Conservation (phyloP, 2,329 filamentous ascomycete species). For the Claviceps sorghi region DNA sequence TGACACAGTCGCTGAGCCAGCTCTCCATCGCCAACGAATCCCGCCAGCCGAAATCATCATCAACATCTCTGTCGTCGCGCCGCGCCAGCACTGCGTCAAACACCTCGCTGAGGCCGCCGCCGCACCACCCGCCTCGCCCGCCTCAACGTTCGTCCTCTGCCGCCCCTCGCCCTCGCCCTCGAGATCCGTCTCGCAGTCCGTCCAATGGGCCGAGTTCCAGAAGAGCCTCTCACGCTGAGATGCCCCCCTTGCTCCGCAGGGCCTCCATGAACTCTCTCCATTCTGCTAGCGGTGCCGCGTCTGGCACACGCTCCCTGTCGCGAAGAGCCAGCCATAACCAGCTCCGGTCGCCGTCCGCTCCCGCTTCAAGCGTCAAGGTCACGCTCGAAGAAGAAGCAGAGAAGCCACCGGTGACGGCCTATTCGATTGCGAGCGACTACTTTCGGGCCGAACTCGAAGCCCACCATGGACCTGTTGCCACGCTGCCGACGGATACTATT, state of each 20-base stretch:
- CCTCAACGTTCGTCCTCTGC: conserved; percentile 24
- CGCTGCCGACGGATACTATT: conserved; percentile 44
- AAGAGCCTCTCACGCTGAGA: conserved; percentile 31
- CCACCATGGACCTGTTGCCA: conserved; percentile 36
- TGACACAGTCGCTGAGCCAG: conserved; percentile 28
- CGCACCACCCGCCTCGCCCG: conserved; percentile 3
- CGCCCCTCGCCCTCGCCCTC: conserved; percentile 22
- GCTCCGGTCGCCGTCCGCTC: conserved; percentile 23
- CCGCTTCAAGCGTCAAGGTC: conserved; percentile 12
- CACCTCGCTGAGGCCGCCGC: conserved; percentile 20
- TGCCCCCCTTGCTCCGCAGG: conserved; percentile 39
- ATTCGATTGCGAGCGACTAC: conserved; percentile 48
- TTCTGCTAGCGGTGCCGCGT: conserved; percentile 28
- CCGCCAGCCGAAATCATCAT: conserved; percentile 7
- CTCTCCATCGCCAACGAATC: conserved; percentile 27
- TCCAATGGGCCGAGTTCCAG: conserved; percentile 28
- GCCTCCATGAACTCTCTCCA: conserved; percentile 43
- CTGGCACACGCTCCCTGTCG: conserved; percentile 24
- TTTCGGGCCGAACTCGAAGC: conserved; percentile 55
- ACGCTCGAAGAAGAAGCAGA: conserved; percentile 16
- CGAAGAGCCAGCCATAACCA: conserved; percentile 35
- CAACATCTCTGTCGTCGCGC: conserved; percentile 8
- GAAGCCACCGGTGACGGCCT: conserved; percentile 30
- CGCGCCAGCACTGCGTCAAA: conserved; percentile 13
- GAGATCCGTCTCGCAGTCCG: conserved; percentile 27